Evolutionary conservation across 345 rosid genomes (phyloP).

Genomic region (Luvunga scandens): DNA sequence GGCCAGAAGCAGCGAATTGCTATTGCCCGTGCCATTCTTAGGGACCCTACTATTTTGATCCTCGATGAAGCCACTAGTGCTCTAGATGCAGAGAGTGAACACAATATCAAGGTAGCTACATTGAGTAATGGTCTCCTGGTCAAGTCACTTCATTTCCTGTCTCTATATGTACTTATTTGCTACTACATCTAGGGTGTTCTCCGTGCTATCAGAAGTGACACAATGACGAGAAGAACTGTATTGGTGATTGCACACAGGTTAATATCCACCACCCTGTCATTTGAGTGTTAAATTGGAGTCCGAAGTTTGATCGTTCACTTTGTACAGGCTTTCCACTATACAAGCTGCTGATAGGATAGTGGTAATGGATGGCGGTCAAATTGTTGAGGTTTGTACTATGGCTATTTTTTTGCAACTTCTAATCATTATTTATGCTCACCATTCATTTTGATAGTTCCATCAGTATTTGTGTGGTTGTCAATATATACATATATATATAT

Average conservation of each 20-base stretch:
- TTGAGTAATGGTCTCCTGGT: not conserved
- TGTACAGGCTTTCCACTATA: slow-evolving; percentile 80
- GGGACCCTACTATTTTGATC: slow-evolving; percentile 85
- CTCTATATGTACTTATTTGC: slow-evolving; percentile 3
- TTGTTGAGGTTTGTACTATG: slow-evolving; percentile 59
- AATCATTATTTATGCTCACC: not conserved
- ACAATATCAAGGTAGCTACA: slow-evolving; percentile 71
- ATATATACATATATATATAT: too few species aligned
- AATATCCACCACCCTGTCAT: not conserved
- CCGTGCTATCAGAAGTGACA: slow-evolving; percentile 60
- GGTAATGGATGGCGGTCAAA: slow-evolving; percentile 78
- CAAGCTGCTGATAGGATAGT: slow-evolving; percentile 93
- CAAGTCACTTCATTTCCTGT: slow-evolving; percentile 2
- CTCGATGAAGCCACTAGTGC: slow-evolving; percentile 98
- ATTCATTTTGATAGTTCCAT: not conserved
- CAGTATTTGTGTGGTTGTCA: not conserved
- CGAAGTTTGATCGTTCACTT: slow-evolving; percentile 18
- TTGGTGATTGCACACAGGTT: slow-evolving; percentile 91
- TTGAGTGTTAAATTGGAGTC: not conserved
- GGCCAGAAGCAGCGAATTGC: slow-evolving; percentile 99
- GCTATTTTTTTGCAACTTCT: not conserved
- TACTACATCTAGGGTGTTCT: slow-evolving; percentile 64
- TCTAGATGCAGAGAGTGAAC: slow-evolving; percentile 97
- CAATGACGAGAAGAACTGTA: slow-evolving; percentile 64
- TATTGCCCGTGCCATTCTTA: slow-evolving; percentile 90